phyloP scores from a whole-genome alignment of 805 yeast species.

The Blastobotrys terrestris region DNA sequence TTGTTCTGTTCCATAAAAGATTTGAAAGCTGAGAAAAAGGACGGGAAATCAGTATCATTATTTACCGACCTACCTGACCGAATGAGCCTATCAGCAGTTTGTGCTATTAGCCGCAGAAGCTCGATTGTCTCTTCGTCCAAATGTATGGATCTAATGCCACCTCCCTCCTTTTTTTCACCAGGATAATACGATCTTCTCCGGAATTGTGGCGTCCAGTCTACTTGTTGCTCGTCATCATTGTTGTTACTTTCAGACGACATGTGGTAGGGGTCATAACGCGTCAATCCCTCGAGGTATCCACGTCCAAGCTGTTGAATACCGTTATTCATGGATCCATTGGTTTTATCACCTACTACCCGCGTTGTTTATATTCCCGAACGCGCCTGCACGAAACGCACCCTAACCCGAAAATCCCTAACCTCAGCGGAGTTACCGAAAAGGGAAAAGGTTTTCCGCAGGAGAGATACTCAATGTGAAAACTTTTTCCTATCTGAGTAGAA shows the following conservation, averaged over 20 bases:
- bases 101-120: slow-evolving; percentile 14
- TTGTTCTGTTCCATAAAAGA: slow-evolving; percentile 11
- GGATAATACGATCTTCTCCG: background rate
- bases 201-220: background rate
- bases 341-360: background rate
- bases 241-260: background rate
- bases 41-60: slow-evolving; percentile 11
- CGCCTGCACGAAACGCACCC: background rate
- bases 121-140: slow-evolving; percentile 13
- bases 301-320: background rate
- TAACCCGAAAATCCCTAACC: background rate
- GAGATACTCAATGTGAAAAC: no score
- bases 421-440: no score
- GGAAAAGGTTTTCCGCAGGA: no score
- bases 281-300: slow-evolving; percentile 7
- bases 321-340: background rate
- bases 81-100: slow-evolving; percentile 14
- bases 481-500: no score
- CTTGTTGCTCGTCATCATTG: slow-evolving; percentile 3
- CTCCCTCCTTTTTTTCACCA: background rate
- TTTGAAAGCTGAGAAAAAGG: slow-evolving; percentile 13
- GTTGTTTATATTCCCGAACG: background rate
- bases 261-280: slow-evolving; percentile 13
- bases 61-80: background rate
- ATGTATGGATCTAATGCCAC: background rate